A percentile compares a stretch with the other conserved stretches of the same genome.
These are phyloP conservation scores for Periglandula ipomoeae DNA, from an alignment of 2,329 filamentous ascomycete genomes.

Conservation along the genomic window DNA sequence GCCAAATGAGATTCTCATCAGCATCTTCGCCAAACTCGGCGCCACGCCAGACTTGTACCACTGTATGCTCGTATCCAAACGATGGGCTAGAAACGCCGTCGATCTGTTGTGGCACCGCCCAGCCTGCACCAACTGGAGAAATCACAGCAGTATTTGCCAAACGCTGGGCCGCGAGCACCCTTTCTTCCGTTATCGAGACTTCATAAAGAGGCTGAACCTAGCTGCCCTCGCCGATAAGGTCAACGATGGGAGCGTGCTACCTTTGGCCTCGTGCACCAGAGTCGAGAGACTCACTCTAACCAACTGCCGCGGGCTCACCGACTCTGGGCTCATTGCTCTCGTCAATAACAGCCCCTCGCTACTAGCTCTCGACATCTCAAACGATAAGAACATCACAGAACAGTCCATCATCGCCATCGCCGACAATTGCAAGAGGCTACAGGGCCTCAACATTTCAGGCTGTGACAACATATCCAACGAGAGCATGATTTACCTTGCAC, in stretches of 20 bases:
- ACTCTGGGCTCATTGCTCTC: conserved; percentile 71
- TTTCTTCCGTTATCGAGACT: conserved; percentile 81
- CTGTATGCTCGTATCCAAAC: conserved; percentile 89
- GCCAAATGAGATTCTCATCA: conserved; percentile 90
- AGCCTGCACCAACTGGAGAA: conserved; percentile 77
- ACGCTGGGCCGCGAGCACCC: conserved; percentile 65
- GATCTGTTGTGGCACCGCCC: conserved; percentile 93
- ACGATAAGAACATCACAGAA: conserved; percentile 76
- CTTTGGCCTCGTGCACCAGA: conserved; percentile 76
- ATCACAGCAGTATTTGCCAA: conserved; percentile 70
- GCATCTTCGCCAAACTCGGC: conserved; percentile 78
- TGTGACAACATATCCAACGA: conserved; percentile 81
- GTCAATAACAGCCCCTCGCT: conserved; percentile 72
- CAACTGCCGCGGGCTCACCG: conserved; percentile 76
- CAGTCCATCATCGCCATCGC: conserved; percentile 69
- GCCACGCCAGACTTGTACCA: conserved; percentile 68
- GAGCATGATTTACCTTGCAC: conserved; percentile 70
- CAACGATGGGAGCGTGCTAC: conserved; percentile 81
- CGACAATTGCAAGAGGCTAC: conserved; percentile 71
- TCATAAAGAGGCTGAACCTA: conserved; percentile 87
- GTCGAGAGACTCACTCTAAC: conserved; percentile 90
- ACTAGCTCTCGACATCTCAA: conserved; percentile 83
- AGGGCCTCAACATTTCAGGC: conserved; percentile 86
- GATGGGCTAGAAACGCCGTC: conserved; percentile 87
- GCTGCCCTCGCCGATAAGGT: conserved; percentile 65